Conservation (phyloP, 257 asterid species). For the Mentha longifolia region DNA sequence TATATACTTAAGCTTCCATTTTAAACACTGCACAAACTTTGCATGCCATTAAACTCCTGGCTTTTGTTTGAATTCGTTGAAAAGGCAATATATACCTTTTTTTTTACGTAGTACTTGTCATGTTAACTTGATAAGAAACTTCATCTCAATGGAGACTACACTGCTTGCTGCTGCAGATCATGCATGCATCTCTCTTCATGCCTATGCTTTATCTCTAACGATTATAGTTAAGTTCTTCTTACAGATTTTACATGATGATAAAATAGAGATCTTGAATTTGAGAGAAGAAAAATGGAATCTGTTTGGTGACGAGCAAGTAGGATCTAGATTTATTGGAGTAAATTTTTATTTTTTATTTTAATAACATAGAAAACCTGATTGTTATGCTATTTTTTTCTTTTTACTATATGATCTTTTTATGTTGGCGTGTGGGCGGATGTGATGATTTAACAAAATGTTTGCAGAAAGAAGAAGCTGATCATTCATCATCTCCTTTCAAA, state of each 20-base stretch:
- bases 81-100: not conserved
- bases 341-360: not conserved
- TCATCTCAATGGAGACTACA: not conserved
- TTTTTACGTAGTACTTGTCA: not conserved
- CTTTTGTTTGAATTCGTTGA: not conserved
- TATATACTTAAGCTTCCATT: constrained; percentile 9
- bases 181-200: constrained; percentile 3
- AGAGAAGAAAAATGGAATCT: constrained; percentile 50
- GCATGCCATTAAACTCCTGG: not conserved
- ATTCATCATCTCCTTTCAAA: constrained; percentile 35
- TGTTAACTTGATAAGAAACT: not conserved
- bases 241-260: constrained; percentile 52
- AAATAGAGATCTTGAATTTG: constrained; percentile 46
- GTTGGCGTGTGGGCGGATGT: constrained; percentile 12
- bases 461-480: constrained; percentile 38
- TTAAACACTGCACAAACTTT: not conserved
- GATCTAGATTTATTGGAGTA: not conserved
- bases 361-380: not conserved
- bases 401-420: no score
- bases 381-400: not conserved
- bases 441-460: constrained; percentile 31
- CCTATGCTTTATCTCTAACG: constrained; percentile 4
- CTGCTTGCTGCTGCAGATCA: constrained; percentile 13
- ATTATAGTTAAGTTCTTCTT: constrained; percentile 15
- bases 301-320: constrained; percentile 36